Percentiles rank a stretch among this genome's conserved stretches.
These are phyloP conservation scores for Metschnikowia cerradonensis DNA, from an alignment of 805 yeast species.

Conservation along the genomic window DNA sequence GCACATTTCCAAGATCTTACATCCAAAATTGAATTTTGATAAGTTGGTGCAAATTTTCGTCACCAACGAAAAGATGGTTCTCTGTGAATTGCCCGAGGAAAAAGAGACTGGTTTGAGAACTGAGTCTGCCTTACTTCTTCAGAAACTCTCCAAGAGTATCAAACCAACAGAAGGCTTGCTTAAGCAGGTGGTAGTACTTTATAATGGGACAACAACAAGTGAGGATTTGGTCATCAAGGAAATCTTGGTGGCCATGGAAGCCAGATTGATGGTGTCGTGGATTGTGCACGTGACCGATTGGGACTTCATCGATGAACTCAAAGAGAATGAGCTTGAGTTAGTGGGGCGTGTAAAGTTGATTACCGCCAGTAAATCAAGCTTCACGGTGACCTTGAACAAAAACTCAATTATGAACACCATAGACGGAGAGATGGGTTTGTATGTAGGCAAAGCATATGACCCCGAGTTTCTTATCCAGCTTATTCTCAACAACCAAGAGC, in stretches of 20 bases:
- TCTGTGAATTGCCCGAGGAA: conserved; percentile 24
- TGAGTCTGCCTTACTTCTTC: conserved; percentile 45
- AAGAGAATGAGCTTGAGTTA: conserved; percentile 41
- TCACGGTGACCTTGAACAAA: conserved; percentile 50
- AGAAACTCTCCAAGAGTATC: conserved; percentile 43
- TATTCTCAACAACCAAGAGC: conserved; percentile 60
- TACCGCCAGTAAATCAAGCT: conserved; percentile 40
- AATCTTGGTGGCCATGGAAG: conserved; percentile 57
- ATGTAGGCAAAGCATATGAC: conserved; percentile 48
- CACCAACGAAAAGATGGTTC: conserved; percentile 44
- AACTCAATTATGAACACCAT: conserved; percentile 48
- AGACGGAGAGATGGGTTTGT: conserved; percentile 17
- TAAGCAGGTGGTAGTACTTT: conserved; percentile 45
- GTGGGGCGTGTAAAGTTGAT: conserved; percentile 47
- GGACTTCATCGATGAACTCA: conserved; percentile 52
- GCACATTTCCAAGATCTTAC: conserved; percentile 29
- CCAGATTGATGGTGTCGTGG: conserved; percentile 55
- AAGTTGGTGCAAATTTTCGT: conserved; percentile 62
- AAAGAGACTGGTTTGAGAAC: conserved; percentile 27
- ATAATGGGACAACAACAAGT: conserved; percentile 58
- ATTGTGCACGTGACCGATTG: conserved; percentile 56
- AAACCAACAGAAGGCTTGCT: conserved; percentile 48
- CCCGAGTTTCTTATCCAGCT: conserved; percentile 64
- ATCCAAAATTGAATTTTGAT: conserved; percentile 36
- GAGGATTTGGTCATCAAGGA: conserved; percentile 61